Percentiles rank a stretch among this genome's conserved stretches.
Conservation (phyloP, 2,329 filamentous ascomycete genomes). For the Westerdykella ornata region DNA sequence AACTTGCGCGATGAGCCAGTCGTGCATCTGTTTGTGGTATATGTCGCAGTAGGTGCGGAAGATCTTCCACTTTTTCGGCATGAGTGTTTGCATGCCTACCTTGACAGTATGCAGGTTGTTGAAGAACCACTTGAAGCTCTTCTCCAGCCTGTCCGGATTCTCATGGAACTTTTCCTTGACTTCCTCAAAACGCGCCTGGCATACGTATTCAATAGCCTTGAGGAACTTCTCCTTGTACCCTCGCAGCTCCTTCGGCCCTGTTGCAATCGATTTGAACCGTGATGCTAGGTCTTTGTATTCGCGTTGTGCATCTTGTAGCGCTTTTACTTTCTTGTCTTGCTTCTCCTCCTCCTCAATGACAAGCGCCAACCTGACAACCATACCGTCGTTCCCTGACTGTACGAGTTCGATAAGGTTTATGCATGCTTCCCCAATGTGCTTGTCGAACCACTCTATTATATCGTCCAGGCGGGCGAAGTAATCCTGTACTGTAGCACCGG, state of each 20-base stretch:
- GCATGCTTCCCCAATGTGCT: slow-evolving; percentile 82
- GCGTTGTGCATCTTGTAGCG: slow-evolving; percentile 86
- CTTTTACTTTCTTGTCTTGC: slow-evolving; percentile 85
- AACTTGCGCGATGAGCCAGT: slow-evolving; percentile 76
- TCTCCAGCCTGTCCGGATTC: slow-evolving; percentile 76
- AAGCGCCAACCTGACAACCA: slow-evolving; percentile 85
- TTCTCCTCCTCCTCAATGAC: slow-evolving; percentile 95
- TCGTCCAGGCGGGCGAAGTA: slow-evolving; percentile 84
- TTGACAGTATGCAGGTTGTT: slow-evolving; percentile 95
- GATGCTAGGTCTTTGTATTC: slow-evolving; percentile 93
- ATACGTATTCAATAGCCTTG: slow-evolving; percentile 66
- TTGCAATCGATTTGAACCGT: slow-evolving; percentile 90
- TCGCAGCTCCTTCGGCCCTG: slow-evolving; percentile 82
- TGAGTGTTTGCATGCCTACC: slow-evolving; percentile 80
- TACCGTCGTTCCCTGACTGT: slow-evolving; percentile 74
- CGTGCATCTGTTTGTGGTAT: slow-evolving; percentile 93
- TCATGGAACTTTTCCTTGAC: slow-evolving; percentile 70
- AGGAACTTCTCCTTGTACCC: slow-evolving; percentile 97
- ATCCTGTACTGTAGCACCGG: slow-evolving; percentile 70
- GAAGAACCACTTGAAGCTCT: slow-evolving; percentile 92
- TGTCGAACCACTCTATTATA: slow-evolving; percentile 90
- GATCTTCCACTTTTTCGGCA: slow-evolving; percentile 96
- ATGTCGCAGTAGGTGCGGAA: slow-evolving; percentile 83
- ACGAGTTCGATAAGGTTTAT: slow-evolving; percentile 86
- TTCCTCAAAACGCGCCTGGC: slow-evolving; percentile 65